Base-by-base conservation (phyloP, 2,329 filamentous ascomycete species). In the Colletotrichum chrysophilum region DNA sequence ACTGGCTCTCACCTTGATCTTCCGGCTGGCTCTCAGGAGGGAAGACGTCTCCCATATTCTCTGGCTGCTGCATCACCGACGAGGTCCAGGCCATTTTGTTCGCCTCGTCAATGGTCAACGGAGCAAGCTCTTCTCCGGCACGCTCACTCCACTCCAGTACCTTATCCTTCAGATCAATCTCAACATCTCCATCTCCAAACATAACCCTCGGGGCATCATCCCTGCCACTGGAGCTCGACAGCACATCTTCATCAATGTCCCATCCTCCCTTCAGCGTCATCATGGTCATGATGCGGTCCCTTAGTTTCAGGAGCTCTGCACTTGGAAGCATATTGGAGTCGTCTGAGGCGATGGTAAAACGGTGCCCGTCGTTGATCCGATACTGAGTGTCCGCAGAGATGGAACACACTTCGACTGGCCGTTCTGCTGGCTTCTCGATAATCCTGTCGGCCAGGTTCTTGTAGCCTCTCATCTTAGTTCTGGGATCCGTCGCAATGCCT, bases 191-290 rank as follows among this genome's bases (percentile, higher is more conserved):
- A n/a, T 48, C 38, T 48, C 38, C 38, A 4, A 48, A 6, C 38
- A 48, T 3, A 48, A 48, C 3, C 5, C 38, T 48, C 38, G 1
- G 18, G 18, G 18, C 18, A 21, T n/a, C 38, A 48, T 48, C 38
- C 9, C 18, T 9, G 18, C 38, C 18, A 48, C 38, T 12, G 1
- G 18, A 2, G 18, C 38, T 48, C n/a, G 18, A n/a, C 18, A 48
- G 18, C 18, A 48, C 9, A 7, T n/a, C 5, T 0, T n/a, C 9
- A 1, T 48, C 38, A 6, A 4, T 9, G 10, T 48, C 18, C 1
- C 0, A 1, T 0, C 10, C 38, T 48, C 3, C 18, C 2, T 7
- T 48, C 38, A 48, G 9, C 1, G 38, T 7, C 18, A 21, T n/a
- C 38, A 48, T 48, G 9, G 3, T 0, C 38, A 48, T 48, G 5